phyloP scores from a whole-genome alignment of 2,329 filamentous ascomycete genomes.

The Apiospora kogelbergensis region DNA sequence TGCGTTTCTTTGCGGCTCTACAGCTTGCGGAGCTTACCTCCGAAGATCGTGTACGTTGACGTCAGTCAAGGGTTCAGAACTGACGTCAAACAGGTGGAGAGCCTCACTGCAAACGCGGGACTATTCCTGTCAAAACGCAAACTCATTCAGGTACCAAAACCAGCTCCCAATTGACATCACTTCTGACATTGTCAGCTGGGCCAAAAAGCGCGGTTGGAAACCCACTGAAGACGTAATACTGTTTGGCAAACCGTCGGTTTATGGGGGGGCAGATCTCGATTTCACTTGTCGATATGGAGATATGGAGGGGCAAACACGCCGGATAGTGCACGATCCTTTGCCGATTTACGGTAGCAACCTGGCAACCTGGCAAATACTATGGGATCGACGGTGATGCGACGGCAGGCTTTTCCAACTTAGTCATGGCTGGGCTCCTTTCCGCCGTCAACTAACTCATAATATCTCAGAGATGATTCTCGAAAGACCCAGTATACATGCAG shows the following conservation, averaged over 20 bases:
- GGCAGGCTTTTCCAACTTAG: neutral
- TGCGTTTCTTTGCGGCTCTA: neutral
- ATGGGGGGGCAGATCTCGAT: neutral
- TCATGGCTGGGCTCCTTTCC: neutral
- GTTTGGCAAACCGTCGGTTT: neutral
- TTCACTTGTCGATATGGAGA: neutral
- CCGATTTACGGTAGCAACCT: neutral
- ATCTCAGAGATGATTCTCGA: slow-evolving; percentile 5
- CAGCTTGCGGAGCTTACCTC: neutral
- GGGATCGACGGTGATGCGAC: neutral
- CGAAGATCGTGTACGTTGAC: neutral
- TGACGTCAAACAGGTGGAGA: slow-evolving; percentile 1
- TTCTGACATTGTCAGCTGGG: neutral
- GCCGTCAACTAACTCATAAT: neutral
- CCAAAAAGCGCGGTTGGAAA: neutral
- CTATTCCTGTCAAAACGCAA: neutral
- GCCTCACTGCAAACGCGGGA: neutral
- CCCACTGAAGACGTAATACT: slow-evolving; percentile 7
- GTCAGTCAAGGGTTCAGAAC: neutral
- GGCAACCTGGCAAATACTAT: neutral
- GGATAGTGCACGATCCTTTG: neutral
- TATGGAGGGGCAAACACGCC: neutral
- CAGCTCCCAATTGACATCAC: neutral
- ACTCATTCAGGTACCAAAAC: neutral
- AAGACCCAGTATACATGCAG: neutral